Conservation (phyloP, 2,329 filamentous ascomycete genomes). For the Falciphora oryzae region DNA sequence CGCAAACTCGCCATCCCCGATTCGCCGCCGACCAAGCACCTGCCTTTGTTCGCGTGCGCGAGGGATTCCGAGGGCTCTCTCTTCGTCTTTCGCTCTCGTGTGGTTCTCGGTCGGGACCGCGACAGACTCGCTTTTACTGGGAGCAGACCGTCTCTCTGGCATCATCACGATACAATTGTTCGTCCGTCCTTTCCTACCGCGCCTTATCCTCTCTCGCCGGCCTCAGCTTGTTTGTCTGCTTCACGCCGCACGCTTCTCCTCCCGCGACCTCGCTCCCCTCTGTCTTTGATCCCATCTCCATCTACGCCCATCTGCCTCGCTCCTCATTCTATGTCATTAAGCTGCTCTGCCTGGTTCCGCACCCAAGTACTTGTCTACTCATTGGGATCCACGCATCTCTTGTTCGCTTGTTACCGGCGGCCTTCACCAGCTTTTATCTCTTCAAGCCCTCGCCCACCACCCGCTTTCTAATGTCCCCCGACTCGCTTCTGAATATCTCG, state of each 20-base stretch:
- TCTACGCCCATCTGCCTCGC: neutral
- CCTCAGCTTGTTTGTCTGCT: neutral
- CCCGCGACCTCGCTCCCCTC: neutral
- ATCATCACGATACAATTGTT: slow-evolving; percentile 16
- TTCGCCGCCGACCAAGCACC: neutral
- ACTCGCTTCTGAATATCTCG: slow-evolving; percentile 30
- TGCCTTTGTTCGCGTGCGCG: neutral
- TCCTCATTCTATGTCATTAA: neutral
- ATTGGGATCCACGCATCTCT: neutral
- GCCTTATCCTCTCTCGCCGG: slow-evolving; percentile 10
- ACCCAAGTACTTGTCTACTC: neutral
- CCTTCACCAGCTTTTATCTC: neutral
- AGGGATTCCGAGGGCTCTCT: neutral
- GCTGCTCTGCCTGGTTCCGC: neutral
- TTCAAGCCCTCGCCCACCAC: neutral
- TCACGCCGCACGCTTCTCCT: neutral
- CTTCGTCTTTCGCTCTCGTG: neutral
- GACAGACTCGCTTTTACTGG: neutral
- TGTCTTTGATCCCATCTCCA: neutral
- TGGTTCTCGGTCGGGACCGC: neutral
- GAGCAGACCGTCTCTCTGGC: neutral
- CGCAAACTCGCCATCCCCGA: slow-evolving; percentile 1
- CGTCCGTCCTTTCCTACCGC: slow-evolving; percentile 14
- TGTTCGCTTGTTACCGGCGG: neutral
- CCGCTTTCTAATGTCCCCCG: neutral